These are phyloP conservation scores for Alternaria sp. DNA, from an alignment of 2,329 filamentous ascomycete genomes.

Conservation along the genomic window DNA sequence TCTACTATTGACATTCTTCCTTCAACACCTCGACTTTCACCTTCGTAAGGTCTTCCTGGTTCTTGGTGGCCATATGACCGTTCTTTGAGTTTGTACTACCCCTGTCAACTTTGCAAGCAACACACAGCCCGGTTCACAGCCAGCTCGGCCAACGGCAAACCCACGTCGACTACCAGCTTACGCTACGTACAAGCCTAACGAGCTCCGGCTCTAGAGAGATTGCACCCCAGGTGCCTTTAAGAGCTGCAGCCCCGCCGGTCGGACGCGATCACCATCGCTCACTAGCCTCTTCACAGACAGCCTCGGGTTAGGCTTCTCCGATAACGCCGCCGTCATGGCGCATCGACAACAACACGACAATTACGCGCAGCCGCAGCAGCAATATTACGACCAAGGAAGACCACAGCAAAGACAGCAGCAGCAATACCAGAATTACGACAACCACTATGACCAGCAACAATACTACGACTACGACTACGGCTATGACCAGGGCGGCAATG, in stretches of 20 bases:
- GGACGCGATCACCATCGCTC: slow-evolving; percentile 32
- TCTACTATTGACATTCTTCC: slow-evolving; percentile 19
- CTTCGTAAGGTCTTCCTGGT: slow-evolving; percentile 9
- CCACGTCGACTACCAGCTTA: slow-evolving; percentile 15
- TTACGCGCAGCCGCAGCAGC: slow-evolving; percentile 43
- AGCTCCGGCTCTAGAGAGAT: slow-evolving; percentile 8
- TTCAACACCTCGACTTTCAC: slow-evolving; percentile 16
- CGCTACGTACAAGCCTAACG: slow-evolving; percentile 23
- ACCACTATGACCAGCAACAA: slow-evolving; percentile 39
- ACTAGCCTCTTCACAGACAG: slow-evolving; percentile 30
- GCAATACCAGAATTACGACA: slow-evolving; percentile 39
- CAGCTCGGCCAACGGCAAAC: slow-evolving; percentile 6
- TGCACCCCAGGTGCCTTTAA: slow-evolving; percentile 16
- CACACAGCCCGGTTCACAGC: slow-evolving; percentile 18
- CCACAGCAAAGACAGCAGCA: slow-evolving; percentile 22
- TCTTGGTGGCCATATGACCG: slow-evolving; percentile 14
- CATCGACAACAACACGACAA: slow-evolving; percentile 51
- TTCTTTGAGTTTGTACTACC: slow-evolving; percentile 30
- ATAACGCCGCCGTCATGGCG: slow-evolving; percentile 46
- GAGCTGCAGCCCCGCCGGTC: slow-evolving; percentile 27
- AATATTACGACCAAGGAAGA: slow-evolving; percentile 39
- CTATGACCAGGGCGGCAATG: slow-evolving; percentile 45
- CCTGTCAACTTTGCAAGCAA: slow-evolving; percentile 24
- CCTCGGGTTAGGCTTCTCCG: slow-evolving; percentile 27
- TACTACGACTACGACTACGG: slow-evolving; percentile 47